Evolutionary conservation across 495 filamentous ascomycete genomes (phyloP), one percentile per base, ranked within the genome.

Genomic region (Penicillium diatomitis): DNA sequence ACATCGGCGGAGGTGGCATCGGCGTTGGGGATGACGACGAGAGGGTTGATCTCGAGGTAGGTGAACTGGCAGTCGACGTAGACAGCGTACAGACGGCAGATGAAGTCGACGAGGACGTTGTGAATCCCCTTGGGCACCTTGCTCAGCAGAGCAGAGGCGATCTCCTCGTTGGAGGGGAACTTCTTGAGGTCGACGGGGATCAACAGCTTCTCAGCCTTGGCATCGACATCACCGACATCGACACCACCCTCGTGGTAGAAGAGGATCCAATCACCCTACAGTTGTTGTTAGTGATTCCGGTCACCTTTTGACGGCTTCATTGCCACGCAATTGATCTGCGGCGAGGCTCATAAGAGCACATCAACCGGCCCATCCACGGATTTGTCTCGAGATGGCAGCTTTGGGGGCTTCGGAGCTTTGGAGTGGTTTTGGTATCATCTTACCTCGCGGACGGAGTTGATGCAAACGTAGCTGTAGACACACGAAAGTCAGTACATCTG

Each of bases 41-140:
- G 74, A 46, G 92, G 92, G 79, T 99, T 99, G 79, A 99, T 99
- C 74, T 99, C 92, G 52, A 99, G 90, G 76, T 97, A 97, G 63
- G 92, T 97, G 80, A 99, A 99, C 73, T 99, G 92, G 84, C 88
- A 95, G 79, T 99, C 92, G 47, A 99, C 92, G 61, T 97, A 99
- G 76, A 99, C 92, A 63, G 89, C 90, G 64, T 96, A 96, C 38
- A 90, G 80, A 57, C 85, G 75, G 59, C 85, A 85, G 71, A 90
- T 99, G 79, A 99, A 98, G 80, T 99, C 92, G 48, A 96, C 86
- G 35, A 99, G 81, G 62, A 99, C 92, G 56, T 96, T 95, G 79
- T 99, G 92, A 37, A 97, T 74, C 61, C 91, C 91, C 73, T 86
- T 79, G 58, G 92, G 92, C 28, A 99, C 90, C 72, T 99, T 94